Evolutionary conservation across 768 basidiomycete species (phyloP), one percentile per base, ranked within the genome.

Genomic region (Podaxis rugospora): DNA sequence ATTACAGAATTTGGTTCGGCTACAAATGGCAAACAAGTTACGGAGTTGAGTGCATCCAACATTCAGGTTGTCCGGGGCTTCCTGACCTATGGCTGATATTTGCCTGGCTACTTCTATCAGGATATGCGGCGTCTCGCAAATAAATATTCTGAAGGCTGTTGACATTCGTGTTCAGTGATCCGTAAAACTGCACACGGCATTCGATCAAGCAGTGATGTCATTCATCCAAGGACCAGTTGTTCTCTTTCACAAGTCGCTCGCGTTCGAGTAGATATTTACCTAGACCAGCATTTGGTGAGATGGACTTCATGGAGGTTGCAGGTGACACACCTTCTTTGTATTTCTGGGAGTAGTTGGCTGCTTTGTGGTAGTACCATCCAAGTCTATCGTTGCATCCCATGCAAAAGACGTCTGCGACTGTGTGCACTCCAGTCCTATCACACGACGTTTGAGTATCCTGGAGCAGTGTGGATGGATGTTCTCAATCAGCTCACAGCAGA

Each of bases 351-450:
- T 77, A 75, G 64, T 93, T 89, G 0, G 86, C 81, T 11, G 92
- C 90, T 68, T 87, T 89, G 70, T 90, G 84, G 66, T 93, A 93
- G 68, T 79, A 91, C 91, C 92, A 93, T 0, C 92, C 91, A 3
- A 93, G 60, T 37, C 89, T 80, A 14, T 89, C 89, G 59, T 87
- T 85, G 72, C 92, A 93, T 0, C 89, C 90, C 35, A 89, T 55
- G 67, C 92, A 93, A 69, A 83, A 92, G 1, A 86, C 83, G 68
- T 93, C 92, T 11, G 90, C 88, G 5, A 93, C 92, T 1, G 87
- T 87, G 64, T 93, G 90, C 3, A 89, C 82, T 4, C 91, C 91
- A 5, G 91, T 93, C 59, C 90, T 92, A 61, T 16, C 63, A 10
- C 5, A 50, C 25, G 44, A 13, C 44, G 9, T 23, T n/a, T 56